phyloP scores from a whole-genome alignment of 2,329 filamentous ascomycete genomes.

The Periconia sp. region DNA sequence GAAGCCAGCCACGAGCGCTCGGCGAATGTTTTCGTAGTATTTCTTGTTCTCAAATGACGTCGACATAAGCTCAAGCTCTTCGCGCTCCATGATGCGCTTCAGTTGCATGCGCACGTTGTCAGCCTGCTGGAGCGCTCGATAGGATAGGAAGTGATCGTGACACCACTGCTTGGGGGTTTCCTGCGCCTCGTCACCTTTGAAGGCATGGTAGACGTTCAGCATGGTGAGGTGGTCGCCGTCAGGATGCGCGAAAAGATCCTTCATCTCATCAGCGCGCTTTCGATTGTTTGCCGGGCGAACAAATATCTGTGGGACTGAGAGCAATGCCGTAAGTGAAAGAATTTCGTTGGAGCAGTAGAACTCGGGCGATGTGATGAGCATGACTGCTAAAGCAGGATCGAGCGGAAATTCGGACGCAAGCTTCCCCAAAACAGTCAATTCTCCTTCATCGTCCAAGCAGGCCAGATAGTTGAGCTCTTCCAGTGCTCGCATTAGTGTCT shows the following conservation, averaged over 20 bases:
- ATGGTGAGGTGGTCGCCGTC: constrained; percentile 96
- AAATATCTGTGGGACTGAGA: constrained; percentile 95
- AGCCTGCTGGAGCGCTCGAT: constrained; percentile 85
- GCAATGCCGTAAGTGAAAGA: constrained; percentile 87
- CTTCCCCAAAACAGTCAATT: constrained; percentile 83
- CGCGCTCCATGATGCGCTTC: constrained; percentile 94
- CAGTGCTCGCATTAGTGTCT: constrained; percentile 96
- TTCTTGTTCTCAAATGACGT: constrained; percentile 94
- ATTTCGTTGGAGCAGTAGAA: constrained; percentile 99
- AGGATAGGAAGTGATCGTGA: constrained; percentile 93
- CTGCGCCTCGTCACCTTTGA: constrained; percentile 76
- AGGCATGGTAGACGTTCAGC: constrained; percentile 97
- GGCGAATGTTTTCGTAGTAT: constrained; percentile 97
- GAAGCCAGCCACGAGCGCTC: constrained; percentile 90
- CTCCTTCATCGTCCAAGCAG: constrained; percentile 94
- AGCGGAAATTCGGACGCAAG: constrained; percentile 94
- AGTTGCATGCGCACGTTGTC: constrained; percentile 94
- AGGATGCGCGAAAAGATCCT: constrained; percentile 86
- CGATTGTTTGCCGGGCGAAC: constrained; percentile 83
- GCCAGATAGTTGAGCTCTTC: constrained; percentile 98
- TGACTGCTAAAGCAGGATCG: constrained; percentile 91
- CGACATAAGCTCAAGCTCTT: constrained; percentile 82
- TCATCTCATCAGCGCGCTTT: constrained; percentile 97
- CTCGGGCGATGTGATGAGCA: constrained; percentile 96
- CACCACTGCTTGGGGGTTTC: constrained; percentile 88